Percentiles rank a stretch among this genome's conserved stretches.
These are phyloP conservation scores for Collariella sp. DNA, from an alignment of 495 filamentous ascomycete genomes.

Conservation along the genomic window DNA sequence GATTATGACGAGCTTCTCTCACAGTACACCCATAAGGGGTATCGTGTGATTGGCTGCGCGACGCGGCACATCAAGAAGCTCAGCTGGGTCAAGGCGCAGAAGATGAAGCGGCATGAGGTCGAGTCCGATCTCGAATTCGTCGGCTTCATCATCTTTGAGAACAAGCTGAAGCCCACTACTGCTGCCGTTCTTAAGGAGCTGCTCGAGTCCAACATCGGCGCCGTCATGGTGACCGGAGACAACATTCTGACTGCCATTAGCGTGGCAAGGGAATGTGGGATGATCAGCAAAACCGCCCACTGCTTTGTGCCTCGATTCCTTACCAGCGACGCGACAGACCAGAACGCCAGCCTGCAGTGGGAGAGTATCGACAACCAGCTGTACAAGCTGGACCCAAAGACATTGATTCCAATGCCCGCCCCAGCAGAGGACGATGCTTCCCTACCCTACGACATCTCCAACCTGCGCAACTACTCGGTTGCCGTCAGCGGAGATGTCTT, in stretches of 20 bases:
- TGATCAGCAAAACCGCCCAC: constrained; percentile 70
- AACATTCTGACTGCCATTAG: constrained; percentile 97
- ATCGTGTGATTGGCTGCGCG: constrained; percentile 94
- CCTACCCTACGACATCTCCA: constrained; percentile 71
- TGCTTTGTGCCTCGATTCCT: constrained; percentile 88
- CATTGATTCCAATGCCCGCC: constrained; percentile 64
- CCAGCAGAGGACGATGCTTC: constrained; percentile 67
- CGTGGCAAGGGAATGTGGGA: constrained; percentile 83
- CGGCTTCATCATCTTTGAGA: constrained; percentile 98
- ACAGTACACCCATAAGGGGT: constrained; percentile 91
- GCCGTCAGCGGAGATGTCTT: constrained; percentile 92
- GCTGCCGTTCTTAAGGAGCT: constrained; percentile 71
- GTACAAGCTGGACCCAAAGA: constrained; percentile 65
- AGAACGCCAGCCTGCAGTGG: constrained; percentile 68
- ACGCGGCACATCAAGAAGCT: constrained; percentile 77
- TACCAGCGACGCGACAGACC: constrained; percentile 62
- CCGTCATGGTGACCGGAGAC: constrained; percentile 96
- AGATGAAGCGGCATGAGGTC: constrained; percentile 77
- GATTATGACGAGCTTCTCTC: constrained; percentile 84
- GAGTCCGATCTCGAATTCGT: constrained; percentile 78
- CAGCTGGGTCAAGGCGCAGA: constrained; percentile 88
- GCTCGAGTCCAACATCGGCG: constrained; percentile 74
- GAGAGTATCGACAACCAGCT: constrained; percentile 82
- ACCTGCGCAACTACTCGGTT: constrained; percentile 72
- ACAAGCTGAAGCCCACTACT: constrained; percentile 87